Evolutionary conservation across 23 red algal species (phyloP).

Genomic region (Gracilaria gracilis): DNA sequence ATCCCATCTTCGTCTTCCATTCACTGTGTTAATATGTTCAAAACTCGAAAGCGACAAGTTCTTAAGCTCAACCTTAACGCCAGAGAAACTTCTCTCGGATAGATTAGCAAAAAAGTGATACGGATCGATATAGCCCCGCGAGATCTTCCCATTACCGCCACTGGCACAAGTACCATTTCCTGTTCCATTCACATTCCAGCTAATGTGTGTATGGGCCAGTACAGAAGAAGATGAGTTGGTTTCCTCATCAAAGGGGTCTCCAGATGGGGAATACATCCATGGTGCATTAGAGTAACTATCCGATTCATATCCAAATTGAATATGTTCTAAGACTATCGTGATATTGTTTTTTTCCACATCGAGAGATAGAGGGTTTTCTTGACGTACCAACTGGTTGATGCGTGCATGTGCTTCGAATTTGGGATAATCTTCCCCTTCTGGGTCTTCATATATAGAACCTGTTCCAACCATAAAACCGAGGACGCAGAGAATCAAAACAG

Average conservation of each 20-base stretch:
- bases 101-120: slow-evolving; percentile 51
- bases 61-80: slow-evolving; percentile 29
- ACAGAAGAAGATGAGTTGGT: neutral
- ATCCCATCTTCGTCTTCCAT: slow-evolving; percentile 47
- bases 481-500: slow-evolving; percentile 12
- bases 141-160: slow-evolving; percentile 65
- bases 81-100: slow-evolving; percentile 17
- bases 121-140: slow-evolving; percentile 64
- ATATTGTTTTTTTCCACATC: slow-evolving; percentile 65
- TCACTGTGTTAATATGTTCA: slow-evolving; percentile 72
- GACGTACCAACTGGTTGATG: neutral
- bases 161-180: slow-evolving; percentile 60
- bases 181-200: slow-evolving; percentile 66
- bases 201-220: slow-evolving; percentile 53
- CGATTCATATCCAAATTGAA: slow-evolving; percentile 43
- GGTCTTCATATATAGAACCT: neutral
- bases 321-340: slow-evolving; percentile 63
- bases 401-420: neutral
- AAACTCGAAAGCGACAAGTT: slow-evolving; percentile 63
- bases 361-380: neutral
- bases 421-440: neutral
- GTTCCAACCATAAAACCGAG: slow-evolving; percentile 17
- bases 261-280: slow-evolving; percentile 65
- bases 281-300: slow-evolving; percentile 13
- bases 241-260: slow-evolving; percentile 45